A percentile compares a stretch with the other conserved stretches of the same genome.
Evolutionary conservation across 192 early-diverging fungal genomes (phyloP).

Genomic region (Entophlyctis helioformis): DNA sequence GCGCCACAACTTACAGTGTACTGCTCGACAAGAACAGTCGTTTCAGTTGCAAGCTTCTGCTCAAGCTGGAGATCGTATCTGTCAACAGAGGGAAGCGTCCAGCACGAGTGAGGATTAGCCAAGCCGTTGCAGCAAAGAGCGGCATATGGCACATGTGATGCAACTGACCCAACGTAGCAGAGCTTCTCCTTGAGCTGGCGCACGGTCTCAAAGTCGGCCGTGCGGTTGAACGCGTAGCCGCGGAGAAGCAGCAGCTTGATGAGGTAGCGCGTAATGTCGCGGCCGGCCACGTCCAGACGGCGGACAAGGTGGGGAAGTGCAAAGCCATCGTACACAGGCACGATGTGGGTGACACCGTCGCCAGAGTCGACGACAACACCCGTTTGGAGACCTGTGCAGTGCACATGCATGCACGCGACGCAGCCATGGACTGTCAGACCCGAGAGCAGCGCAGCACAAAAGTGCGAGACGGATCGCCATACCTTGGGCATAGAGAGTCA

Average conservation of each 20-base stretch:
- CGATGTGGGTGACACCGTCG: constrained; percentile 98
- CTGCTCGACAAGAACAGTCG: constrained; percentile 88
- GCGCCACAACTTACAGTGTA: constrained; percentile 59
- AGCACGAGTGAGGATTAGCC: neutral
- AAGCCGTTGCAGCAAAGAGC: neutral
- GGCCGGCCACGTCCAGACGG: constrained; percentile 90
- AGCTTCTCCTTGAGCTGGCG: constrained; percentile 96
- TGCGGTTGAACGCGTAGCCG: constrained; percentile 95
- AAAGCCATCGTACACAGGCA: constrained; percentile 95
- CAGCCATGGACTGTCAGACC: neutral
- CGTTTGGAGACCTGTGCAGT: constrained; percentile 59
- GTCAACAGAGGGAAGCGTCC: constrained; percentile 1
- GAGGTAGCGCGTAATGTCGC: constrained; percentile 90
- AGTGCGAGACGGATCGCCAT: neutral
- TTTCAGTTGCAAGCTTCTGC: constrained; percentile 89
- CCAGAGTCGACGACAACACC: constrained; percentile 98
- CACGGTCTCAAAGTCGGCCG: constrained; percentile 96
- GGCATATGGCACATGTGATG: too few species aligned
- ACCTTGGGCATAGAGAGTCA: constrained; percentile 98
- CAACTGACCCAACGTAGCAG: constrained; percentile 81
- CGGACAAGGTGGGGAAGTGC: constrained; percentile 79
- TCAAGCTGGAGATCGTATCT: constrained; percentile 94
- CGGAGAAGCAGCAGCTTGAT: constrained; percentile 90
- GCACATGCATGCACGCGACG: too few species aligned
- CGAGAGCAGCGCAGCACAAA: neutral